Base-by-base conservation (phyloP, 129 eudicot species). In the Pulicaria dysenterica region DNA sequence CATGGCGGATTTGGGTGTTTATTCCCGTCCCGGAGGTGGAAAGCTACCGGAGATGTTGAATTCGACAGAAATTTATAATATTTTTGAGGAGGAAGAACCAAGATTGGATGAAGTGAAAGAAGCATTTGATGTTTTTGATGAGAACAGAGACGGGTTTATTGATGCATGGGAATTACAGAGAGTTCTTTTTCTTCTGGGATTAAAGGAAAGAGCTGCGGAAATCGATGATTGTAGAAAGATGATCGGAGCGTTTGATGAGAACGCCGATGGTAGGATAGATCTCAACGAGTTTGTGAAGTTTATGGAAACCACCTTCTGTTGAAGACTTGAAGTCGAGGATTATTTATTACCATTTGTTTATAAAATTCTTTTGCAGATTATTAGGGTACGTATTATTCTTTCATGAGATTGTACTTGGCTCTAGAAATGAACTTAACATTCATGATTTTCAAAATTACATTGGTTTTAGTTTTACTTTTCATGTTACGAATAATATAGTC, bases 101-200 rank as follows among this genome's bases (percentile, higher is more conserved):
- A 80, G 73, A 19, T 78, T 82, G 81, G 86, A 88, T 24, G 98
- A 94, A 72, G 83, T 85, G 42, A 84, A 76, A 50, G 87, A 54
- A 58, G 96, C 98, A 39, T 94, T 94, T 73, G 92, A 88, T 75
- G 95, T 87, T 39, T 94, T 87, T 84, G 98, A 94, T 72, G 70
- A 79, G 37, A 86, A 86, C 73, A 74, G 54, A 84, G 98, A 94
- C 72, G 98, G 98, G 39, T 90, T 84, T 77, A 84, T 94, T 53
- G 96, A 94, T 79, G 90, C 79, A 17, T 16, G 40, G 49, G 98
- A 94, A 56, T 80, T 94, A 81, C 90, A 85, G 49, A 87, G 78
- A 55, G 86, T 94, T 64, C 77, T 94, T 6, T 31, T 37, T 60
- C 79, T 71, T 71, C 60, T 94, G 71, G 95, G 98, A 2, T 76